Conservation (phyloP, 176 grass and related monocot species). For the Avena eriantha region DNA sequence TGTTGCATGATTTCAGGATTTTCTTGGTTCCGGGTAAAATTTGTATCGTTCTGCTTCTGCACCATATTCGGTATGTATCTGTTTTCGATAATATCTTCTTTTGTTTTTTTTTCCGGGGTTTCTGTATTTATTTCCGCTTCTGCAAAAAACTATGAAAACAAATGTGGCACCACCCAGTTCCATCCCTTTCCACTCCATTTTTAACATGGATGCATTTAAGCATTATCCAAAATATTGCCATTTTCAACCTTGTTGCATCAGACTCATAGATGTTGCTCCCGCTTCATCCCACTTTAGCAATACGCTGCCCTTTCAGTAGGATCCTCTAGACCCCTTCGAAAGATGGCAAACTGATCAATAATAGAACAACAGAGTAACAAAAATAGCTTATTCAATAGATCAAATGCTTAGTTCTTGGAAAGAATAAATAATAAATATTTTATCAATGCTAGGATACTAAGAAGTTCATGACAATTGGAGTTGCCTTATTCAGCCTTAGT, state of each 20-base stretch:
- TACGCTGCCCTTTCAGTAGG: not conserved
- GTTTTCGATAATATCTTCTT: too few species aligned
- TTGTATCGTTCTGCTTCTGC: too few species aligned
- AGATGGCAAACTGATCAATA: not conserved
- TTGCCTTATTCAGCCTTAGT: not conserved
- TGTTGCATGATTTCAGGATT: too few species aligned
- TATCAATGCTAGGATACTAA: not conserved
- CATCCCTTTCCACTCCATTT: too few species aligned
- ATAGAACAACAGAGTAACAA: not conserved
- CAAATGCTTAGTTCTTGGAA: not conserved
- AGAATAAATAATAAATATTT: not conserved
- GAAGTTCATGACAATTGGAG: not conserved
- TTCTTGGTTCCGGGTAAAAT: too few species aligned
- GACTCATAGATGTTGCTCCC: not conserved
- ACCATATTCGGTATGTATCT: too few species aligned
- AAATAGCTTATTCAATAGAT: too few species aligned
- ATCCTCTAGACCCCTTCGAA: not conserved
- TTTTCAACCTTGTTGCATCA: not conserved
- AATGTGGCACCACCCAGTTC: too few species aligned
- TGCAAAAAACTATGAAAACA: too few species aligned
- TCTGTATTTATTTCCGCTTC: too few species aligned
- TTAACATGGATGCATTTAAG: not conserved
- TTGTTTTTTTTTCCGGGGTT: too few species aligned
- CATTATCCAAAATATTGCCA: not conserved
- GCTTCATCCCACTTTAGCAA: not conserved